phyloP scores from a whole-genome alignment of 1,139 yeast species.

The Petasospora rhodanensis region DNA sequence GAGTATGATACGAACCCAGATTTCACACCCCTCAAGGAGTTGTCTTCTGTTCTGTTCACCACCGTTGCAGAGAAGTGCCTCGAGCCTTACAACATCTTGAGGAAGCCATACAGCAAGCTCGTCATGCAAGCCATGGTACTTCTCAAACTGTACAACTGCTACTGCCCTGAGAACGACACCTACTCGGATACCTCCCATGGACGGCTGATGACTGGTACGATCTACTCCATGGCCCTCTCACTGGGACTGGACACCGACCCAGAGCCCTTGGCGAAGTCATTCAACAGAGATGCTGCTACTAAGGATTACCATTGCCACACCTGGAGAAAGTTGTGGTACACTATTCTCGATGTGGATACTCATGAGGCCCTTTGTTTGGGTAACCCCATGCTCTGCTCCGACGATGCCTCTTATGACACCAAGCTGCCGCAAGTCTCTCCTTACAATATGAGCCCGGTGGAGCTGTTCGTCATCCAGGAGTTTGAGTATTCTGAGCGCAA shows the following conservation, averaged over 20 bases:
- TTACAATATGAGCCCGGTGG: constrained; percentile 23
- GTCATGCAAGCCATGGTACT: constrained; percentile 43
- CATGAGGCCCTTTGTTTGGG: constrained; percentile 31
- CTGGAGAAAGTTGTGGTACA: constrained; percentile 38
- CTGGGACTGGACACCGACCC: constrained; percentile 37
- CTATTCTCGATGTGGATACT: constrained; percentile 34
- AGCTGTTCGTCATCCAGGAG: constrained; percentile 24
- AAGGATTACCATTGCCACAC: constrained; percentile 15
- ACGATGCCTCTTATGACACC: constrained; percentile 32
- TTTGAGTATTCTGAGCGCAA: constrained; percentile 26
- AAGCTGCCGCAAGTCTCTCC: constrained; percentile 27
- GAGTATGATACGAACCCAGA: constrained; percentile 24
- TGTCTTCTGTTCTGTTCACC: constrained; percentile 38
- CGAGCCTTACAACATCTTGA: constrained; percentile 40
- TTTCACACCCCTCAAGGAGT: constrained; percentile 34
- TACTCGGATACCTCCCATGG: constrained; percentile 41
- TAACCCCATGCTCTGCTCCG: constrained; percentile 28
- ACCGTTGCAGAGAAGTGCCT: constrained; percentile 37
- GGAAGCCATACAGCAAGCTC: constrained; percentile 37
- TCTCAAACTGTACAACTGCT: constrained; percentile 37
- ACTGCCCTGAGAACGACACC: constrained; percentile 47
- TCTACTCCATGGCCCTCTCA: constrained; percentile 41
- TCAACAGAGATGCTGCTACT: not conserved
- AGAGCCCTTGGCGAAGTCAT: constrained; percentile 14
- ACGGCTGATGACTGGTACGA: constrained; percentile 35